phyloP scores from a whole-genome alignment of 371 early-diverging fungal species.

The Furculomyces boomerangus region DNA sequence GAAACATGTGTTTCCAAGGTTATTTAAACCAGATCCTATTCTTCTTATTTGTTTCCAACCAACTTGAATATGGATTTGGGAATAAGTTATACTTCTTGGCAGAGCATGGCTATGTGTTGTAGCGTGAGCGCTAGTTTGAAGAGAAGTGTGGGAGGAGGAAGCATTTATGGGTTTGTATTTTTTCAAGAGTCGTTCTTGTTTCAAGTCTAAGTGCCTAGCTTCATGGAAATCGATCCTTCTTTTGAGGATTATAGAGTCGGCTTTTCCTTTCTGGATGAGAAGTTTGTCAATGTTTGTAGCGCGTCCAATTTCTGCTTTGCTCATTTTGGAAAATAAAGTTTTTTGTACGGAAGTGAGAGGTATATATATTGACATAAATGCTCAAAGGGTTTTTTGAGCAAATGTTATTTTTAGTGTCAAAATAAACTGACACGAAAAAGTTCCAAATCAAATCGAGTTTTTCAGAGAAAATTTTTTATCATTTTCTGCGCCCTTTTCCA shows the following conservation, averaged over 20 bases:
- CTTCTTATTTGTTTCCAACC: constrained; percentile 34
- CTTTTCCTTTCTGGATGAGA: constrained; percentile 25
- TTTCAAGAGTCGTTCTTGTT: constrained; percentile 32
- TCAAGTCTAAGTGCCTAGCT: constrained; percentile 30
- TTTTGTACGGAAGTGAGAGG: not conserved
- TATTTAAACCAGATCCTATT: constrained; percentile 63
- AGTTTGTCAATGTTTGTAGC: constrained; percentile 13
- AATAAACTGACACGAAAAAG: not conserved
- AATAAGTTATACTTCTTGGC: constrained; percentile 11
- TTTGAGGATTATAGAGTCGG: constrained; percentile 24
- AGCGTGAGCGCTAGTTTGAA: not conserved
- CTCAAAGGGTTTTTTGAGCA: not conserved
- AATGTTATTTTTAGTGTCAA: not conserved
- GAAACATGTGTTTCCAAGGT: constrained; percentile 92
- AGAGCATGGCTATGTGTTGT: constrained; percentile 33
- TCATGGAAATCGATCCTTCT: constrained; percentile 36
- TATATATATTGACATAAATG: not conserved
- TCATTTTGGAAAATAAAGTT: no score
- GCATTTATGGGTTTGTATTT: constrained; percentile 38
- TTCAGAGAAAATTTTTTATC: no score
- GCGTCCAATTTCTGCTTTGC: not conserved
- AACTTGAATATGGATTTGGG: not conserved
- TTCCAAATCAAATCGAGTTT: not conserved
- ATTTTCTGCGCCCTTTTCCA: not conserved
- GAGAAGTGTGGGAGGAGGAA: not conserved